Evolutionary conservation across 306 rosid species (phyloP).

Genomic region (Corylus heterophylla): DNA sequence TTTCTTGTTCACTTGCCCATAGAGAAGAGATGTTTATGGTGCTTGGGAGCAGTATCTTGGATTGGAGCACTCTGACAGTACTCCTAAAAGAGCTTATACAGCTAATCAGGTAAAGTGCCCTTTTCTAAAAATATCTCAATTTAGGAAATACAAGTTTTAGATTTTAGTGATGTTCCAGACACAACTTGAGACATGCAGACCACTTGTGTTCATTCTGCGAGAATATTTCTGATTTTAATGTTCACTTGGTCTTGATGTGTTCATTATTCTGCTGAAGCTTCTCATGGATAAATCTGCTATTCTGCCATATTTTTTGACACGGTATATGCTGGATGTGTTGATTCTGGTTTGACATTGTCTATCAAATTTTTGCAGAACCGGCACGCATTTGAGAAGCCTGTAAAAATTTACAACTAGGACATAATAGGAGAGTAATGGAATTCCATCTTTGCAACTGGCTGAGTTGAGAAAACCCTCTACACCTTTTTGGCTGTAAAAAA

Average conservation of each 20-base stretch:
- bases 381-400: conserved; percentile 86
- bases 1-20: conserved; percentile 24
- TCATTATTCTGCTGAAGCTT: background rate
- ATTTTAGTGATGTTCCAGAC: background rate
- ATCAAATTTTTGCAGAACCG: conserved; percentile 68
- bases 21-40: conserved; percentile 95
- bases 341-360: conserved; percentile 11
- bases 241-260: background rate
- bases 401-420: conserved; percentile 82
- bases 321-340: conserved; percentile 3
- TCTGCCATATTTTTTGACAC: background rate
- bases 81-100: conserved; percentile 81
- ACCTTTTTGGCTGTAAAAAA: conserved; percentile 43
- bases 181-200: background rate
- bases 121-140: background rate
- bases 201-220: no score
- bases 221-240: background rate
- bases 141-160: background rate
- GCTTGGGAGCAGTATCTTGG: conserved; percentile 99
- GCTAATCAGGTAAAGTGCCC: conserved; percentile 61
- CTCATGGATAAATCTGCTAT: background rate
- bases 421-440: conserved; percentile 22
- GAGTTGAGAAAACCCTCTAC: conserved; percentile 41
- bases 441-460: conserved; percentile 33
- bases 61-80: conserved; percentile 84